phyloP scores from a whole-genome alignment of 2,329 filamentous ascomycete species.

The Aspergillus ochraceoroseus region DNA sequence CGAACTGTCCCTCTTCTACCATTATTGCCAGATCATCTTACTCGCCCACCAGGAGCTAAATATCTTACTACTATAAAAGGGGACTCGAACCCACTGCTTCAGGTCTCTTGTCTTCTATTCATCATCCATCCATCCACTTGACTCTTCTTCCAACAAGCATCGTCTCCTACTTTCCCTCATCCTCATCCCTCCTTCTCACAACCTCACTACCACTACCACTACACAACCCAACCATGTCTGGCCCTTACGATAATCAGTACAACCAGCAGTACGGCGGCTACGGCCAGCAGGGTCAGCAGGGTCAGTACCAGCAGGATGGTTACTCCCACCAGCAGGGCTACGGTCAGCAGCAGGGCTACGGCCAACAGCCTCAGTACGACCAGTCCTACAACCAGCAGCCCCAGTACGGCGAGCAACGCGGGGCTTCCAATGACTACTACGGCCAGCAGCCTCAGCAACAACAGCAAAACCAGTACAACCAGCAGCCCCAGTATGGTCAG shows the following conservation, averaged over 20 bases:
- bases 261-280: slow-evolving; percentile 28
- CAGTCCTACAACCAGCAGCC: slow-evolving; percentile 13
- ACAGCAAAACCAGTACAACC: slow-evolving; percentile 16
- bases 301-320: slow-evolving; percentile 22
- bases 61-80: slow-evolving; percentile 9
- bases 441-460: slow-evolving; percentile 22
- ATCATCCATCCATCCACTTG: slow-evolving; percentile 8
- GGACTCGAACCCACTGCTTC: slow-evolving; percentile 3
- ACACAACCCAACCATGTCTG: slow-evolving; percentile 24
- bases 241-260: slow-evolving; percentile 26
- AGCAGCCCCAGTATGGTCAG: slow-evolving; percentile 21
- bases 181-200: background rate
- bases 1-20: background rate
- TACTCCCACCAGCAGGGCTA: slow-evolving; percentile 22
- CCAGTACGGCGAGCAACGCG: slow-evolving; percentile 13
- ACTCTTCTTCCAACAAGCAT: slow-evolving; percentile 1
- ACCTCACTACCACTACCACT: slow-evolving; percentile 1
- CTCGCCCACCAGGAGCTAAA: slow-evolving; percentile 3
- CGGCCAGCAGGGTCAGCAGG: slow-evolving; percentile 24
- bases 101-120: slow-evolving; percentile 3
- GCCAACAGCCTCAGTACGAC: slow-evolving; percentile 21
- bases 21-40: slow-evolving; percentile 1
- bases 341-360: slow-evolving; percentile 25
- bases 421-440: slow-evolving; percentile 19
- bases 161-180: background rate